Conservation (phyloP, 1,284 basidiomycete genomes). For the Microbotryum violaceum region DNA sequence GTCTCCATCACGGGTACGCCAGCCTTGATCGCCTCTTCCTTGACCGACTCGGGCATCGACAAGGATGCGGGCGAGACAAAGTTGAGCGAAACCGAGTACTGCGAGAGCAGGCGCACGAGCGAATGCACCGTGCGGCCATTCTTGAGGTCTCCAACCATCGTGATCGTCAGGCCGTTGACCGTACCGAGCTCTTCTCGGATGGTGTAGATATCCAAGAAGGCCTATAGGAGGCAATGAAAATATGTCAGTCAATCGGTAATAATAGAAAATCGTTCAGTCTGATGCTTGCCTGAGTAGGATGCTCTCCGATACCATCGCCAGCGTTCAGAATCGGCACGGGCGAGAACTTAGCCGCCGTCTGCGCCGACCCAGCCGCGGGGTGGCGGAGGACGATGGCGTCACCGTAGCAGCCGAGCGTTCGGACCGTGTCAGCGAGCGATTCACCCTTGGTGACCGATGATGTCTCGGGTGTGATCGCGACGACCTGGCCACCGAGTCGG, state of each 20-base stretch:
- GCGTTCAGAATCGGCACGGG: conserved; percentile 95
- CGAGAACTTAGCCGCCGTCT: conserved; percentile 85
- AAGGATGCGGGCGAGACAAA: conserved; percentile 89
- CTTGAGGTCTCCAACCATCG: conserved; percentile 88
- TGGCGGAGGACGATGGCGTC: conserved; percentile 94
- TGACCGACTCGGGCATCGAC: conserved; percentile 81
- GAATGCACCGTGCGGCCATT: conserved; percentile 97
- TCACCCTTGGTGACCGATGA: conserved; percentile 95
- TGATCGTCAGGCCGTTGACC: conserved; percentile 92
- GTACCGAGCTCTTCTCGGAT: conserved; percentile 93
- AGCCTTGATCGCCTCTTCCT: conserved; percentile 71
- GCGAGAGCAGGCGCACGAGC: conserved; percentile 81
- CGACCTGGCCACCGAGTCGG: conserved; percentile 89
- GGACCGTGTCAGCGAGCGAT: conserved; percentile 83
- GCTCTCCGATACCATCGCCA: conserved; percentile 94
- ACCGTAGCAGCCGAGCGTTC: conserved; percentile 90
- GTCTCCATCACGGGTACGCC: conserved; percentile 72
- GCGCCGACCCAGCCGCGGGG: conserved; percentile 83
- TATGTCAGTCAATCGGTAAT: neutral
- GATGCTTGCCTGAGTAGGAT: conserved; percentile 76
- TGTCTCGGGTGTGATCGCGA: conserved; percentile 68
- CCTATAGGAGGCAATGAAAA: conserved; percentile 46
- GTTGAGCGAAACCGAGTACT: conserved; percentile 81
- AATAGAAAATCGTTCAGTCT: neutral
- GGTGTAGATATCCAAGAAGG: conserved; percentile 88